Conservation (phyloP, 306 rosid species). For the Pyrus betulifolia region DNA sequence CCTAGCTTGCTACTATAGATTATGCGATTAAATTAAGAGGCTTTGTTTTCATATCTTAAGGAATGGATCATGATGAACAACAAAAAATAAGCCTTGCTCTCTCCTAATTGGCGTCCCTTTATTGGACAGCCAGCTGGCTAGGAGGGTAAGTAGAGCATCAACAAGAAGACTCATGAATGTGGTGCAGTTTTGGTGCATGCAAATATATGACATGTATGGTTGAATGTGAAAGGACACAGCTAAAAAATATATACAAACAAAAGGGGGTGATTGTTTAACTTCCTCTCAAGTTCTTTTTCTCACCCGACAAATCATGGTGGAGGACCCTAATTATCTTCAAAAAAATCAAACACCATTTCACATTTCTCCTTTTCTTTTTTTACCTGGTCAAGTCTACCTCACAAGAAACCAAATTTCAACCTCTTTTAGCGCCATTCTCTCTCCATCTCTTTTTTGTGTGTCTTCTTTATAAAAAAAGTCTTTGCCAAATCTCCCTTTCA, state of each 20-base stretch:
- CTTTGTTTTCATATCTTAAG: not conserved
- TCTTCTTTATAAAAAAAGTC: constrained; percentile 2
- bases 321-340: constrained; percentile 31
- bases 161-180: not conserved
- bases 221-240: not conserved
- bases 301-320: constrained; percentile 64
- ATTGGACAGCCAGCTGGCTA: not conserved
- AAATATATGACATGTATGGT: not conserved
- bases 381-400: constrained; percentile 43
- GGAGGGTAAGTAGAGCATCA: not conserved
- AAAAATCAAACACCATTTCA: constrained; percentile 26
- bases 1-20: not conserved
- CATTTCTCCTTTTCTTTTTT: constrained; percentile 15
- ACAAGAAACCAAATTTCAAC: constrained; percentile 25
- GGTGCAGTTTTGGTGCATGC: not conserved
- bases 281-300: constrained; percentile 2
- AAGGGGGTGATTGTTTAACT: not conserved
- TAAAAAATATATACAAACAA: not conserved
- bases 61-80: not conserved
- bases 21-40: not conserved
- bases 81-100: not conserved
- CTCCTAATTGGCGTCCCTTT: not conserved
- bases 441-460: constrained; percentile 15
- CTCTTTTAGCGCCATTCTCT: not conserved
- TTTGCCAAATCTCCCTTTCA: not conserved